Conservation (phyloP, 306 rosid genomes). For the Ochetophila trinervis region DNA sequence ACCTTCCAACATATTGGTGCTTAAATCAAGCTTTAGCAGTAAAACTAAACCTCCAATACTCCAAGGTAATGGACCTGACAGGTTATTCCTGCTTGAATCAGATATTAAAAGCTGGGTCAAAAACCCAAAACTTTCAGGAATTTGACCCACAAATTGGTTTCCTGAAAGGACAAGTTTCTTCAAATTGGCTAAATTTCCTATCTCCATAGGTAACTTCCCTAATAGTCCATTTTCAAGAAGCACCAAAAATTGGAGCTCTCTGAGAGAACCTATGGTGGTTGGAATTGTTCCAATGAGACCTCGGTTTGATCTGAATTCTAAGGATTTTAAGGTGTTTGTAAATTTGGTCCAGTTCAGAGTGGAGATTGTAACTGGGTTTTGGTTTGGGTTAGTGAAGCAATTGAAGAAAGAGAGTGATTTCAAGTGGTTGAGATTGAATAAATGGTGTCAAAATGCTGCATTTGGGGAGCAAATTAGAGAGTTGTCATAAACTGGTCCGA, state of each 20-base stretch:
- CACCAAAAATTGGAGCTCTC: slow-evolving; percentile 43
- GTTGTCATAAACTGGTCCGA: slow-evolving; percentile 51
- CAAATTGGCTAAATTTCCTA: slow-evolving; percentile 31
- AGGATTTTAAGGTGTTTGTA: slow-evolving; percentile 40
- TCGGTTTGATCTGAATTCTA: slow-evolving; percentile 46
- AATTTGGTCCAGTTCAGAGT: slow-evolving; percentile 40
- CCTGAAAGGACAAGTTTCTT: slow-evolving; percentile 44
- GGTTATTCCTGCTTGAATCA: slow-evolving; percentile 46
- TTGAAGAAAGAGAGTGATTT: slow-evolving; percentile 36
- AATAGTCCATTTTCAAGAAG: slow-evolving; percentile 39
- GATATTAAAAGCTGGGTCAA: slow-evolving; percentile 37
- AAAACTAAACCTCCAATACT: slow-evolving; percentile 30
- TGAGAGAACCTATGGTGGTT: slow-evolving; percentile 33
- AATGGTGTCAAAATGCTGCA: slow-evolving; percentile 32
- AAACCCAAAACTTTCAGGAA: slow-evolving; percentile 36
- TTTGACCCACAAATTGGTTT: slow-evolving; percentile 33
- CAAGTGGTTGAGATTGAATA: slow-evolving; percentile 49
- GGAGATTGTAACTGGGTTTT: slow-evolving; percentile 41
- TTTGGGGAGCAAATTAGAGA: slow-evolving; percentile 30
- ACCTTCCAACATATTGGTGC: slow-evolving; percentile 39
- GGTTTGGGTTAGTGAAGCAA: slow-evolving; percentile 33
- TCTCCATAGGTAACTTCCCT: slow-evolving; percentile 37
- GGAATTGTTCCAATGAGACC: slow-evolving; percentile 53
- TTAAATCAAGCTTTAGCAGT: slow-evolving; percentile 49
- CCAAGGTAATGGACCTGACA: slow-evolving; percentile 39